Conservation (phyloP, 2,329 filamentous ascomycete species). For the Corinectria fuckeliana region DNA sequence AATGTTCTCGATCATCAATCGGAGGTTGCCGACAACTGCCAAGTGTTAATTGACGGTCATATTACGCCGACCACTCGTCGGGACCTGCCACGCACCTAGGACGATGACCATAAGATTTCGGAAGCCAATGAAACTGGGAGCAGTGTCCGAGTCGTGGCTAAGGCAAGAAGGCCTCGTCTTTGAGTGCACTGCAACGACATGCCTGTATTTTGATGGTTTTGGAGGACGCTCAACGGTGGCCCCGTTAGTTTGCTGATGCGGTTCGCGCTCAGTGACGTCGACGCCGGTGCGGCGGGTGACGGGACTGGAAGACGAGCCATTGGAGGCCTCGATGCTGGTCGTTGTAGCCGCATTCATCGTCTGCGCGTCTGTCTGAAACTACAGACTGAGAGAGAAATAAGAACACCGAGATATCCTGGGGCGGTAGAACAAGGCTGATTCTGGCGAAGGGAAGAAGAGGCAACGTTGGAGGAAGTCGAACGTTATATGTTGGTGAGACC, state of each 20-base stretch:
- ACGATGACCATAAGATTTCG: constrained; percentile 96
- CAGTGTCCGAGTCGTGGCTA: constrained; percentile 77
- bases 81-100: constrained; percentile 63
- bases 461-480: not conserved
- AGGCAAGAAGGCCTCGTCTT: constrained; percentile 76
- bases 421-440: not conserved
- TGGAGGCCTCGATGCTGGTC: constrained; percentile 43
- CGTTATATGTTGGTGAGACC: constrained; percentile 21
- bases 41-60: constrained; percentile 29
- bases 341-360: constrained; percentile 52
- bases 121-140: constrained; percentile 91
- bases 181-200: constrained; percentile 87
- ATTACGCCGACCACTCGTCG: constrained; percentile 20
- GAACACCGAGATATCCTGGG: constrained; percentile 1
- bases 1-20: constrained; percentile 95
- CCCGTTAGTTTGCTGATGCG: constrained; percentile 29
- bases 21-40: constrained; percentile 87
- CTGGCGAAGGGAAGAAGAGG: not conserved
- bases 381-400: constrained; percentile 22
- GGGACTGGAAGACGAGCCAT: constrained; percentile 31
- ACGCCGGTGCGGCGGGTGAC: constrained; percentile 36
- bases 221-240: constrained; percentile 31
- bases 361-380: constrained; percentile 21
- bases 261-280: constrained; percentile 39
- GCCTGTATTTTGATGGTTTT: constrained; percentile 73